Conservation (phyloP, 2,329 filamentous ascomycete species). For the Exophiala alcalophila region DNA sequence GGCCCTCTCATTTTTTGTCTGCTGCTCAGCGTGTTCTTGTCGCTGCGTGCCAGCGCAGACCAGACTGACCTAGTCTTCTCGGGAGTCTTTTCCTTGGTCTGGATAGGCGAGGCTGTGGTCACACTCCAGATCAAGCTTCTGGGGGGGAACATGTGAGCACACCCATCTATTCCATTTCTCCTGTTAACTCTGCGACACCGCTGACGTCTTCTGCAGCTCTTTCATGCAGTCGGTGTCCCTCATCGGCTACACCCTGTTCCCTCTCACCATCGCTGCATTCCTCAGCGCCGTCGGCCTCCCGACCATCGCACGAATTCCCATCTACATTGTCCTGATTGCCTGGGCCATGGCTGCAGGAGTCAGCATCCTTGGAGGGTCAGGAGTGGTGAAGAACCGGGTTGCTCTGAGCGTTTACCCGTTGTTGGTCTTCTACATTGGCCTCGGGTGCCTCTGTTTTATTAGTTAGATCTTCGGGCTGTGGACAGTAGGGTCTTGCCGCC, state of each 20-base stretch:
- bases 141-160: constrained; percentile 89
- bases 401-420: constrained; percentile 91
- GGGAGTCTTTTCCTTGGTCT: constrained; percentile 93
- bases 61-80: constrained; percentile 91
- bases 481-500: too few species aligned
- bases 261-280: constrained; percentile 86
- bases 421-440: constrained; percentile 88
- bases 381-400: constrained; percentile 91
- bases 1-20: constrained; percentile 93
- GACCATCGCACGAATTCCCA: constrained; percentile 78
- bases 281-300: constrained; percentile 79
- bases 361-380: constrained; percentile 91
- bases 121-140: constrained; percentile 97
- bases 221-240: constrained; percentile 98
- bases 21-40: constrained; percentile 80
- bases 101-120: constrained; percentile 93
- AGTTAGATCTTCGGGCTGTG: constrained; percentile 69
- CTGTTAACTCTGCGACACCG: constrained; percentile 12
- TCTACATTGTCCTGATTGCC: constrained; percentile 81
- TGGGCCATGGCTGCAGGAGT: constrained; percentile 96
- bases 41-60: constrained; percentile 71
- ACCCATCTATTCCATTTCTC: too few species aligned
- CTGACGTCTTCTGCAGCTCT: constrained; percentile 58
- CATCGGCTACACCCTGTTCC: constrained; percentile 97
- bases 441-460: constrained; percentile 96